phyloP scores from a whole-genome alignment of 2,329 filamentous ascomycete species.

The Capronia coronata region DNA sequence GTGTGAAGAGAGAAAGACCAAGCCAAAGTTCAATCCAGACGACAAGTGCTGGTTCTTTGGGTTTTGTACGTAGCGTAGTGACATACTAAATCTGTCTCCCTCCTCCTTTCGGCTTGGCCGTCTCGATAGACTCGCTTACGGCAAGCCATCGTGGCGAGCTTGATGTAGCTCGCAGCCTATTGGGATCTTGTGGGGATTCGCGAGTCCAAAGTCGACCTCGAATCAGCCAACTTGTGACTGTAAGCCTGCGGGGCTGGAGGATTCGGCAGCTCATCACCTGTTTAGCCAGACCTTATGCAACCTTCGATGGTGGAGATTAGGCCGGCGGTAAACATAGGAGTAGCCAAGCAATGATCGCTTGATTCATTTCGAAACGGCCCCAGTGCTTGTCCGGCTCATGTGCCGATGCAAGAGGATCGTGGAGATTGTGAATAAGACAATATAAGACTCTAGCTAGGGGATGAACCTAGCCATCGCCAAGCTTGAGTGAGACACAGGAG shows the following conservation, averaged over 20 bases:
- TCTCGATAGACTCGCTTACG: neutral
- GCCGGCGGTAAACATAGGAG: conserved; percentile 4
- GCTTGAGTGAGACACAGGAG: conserved; percentile 3
- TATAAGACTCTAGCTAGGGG: neutral
- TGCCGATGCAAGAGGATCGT: neutral
- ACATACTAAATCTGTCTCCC: neutral
- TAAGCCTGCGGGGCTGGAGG: neutral
- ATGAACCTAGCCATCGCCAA: neutral
- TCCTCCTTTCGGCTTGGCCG: neutral
- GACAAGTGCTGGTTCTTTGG: neutral
- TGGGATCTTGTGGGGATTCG: neutral
- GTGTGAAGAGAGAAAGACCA: neutral
- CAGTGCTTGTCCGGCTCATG: conserved; percentile 2
- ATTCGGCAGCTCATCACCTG: neutral
- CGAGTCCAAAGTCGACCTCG: neutral
- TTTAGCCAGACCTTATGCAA: no score
- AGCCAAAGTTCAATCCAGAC: no score
- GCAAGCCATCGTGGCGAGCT: neutral
- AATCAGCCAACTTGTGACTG: neutral
- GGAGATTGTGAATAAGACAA: neutral
- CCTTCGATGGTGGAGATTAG: conserved; percentile 8
- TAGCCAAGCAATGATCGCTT: conserved; percentile 4
- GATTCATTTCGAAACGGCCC: conserved; percentile 7
- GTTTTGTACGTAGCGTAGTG: neutral
- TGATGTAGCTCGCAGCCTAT: neutral